phyloP scores from a whole-genome alignment of 164 flowering plant genomes.

The Umbilicus rupestris region DNA sequence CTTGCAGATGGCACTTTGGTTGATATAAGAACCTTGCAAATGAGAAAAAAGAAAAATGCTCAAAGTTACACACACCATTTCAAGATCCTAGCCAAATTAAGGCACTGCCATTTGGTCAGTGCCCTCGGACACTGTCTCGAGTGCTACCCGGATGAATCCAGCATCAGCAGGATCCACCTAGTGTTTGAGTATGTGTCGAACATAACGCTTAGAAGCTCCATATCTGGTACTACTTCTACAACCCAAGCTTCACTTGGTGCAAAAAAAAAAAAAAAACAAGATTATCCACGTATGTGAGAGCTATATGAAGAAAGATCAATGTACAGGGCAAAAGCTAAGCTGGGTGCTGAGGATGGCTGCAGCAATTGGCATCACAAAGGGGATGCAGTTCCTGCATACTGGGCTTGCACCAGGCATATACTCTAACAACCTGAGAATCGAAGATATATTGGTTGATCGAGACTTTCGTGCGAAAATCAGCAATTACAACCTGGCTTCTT shows the following conservation, averaged over 20 bases:
- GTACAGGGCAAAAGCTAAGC: constrained; percentile 30
- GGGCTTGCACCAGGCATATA: constrained; percentile 79
- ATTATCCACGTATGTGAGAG: neutral
- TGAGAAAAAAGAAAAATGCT: constrained; percentile 49
- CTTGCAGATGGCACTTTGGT: constrained; percentile 62
- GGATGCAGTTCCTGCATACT: constrained; percentile 78
- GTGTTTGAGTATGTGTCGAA: constrained; percentile 77
- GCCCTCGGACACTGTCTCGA: constrained; percentile 95
- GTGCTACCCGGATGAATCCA: constrained; percentile 79
- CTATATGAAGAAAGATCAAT: constrained; percentile 29
- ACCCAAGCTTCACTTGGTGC: neutral
- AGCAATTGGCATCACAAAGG: constrained; percentile 74
- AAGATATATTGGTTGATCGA: constrained; percentile 69
- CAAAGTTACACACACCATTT: constrained; percentile 61
- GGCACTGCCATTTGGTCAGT: constrained; percentile 82
- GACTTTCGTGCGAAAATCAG: constrained; percentile 73
- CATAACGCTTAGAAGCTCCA: constrained; percentile 61
- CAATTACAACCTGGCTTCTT: constrained; percentile 75
- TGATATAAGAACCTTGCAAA: constrained; percentile 73
- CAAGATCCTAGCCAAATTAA: constrained; percentile 75
- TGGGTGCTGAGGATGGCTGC: constrained; percentile 86
- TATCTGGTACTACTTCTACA: constrained; percentile 46
- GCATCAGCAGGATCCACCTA: constrained; percentile 74
- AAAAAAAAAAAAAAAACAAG: neutral
- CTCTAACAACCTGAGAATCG: constrained; percentile 59